These are phyloP conservation scores for Cajanus cajan DNA, from an alignment of 306 rosid genomes.

Conservation along the genomic window DNA sequence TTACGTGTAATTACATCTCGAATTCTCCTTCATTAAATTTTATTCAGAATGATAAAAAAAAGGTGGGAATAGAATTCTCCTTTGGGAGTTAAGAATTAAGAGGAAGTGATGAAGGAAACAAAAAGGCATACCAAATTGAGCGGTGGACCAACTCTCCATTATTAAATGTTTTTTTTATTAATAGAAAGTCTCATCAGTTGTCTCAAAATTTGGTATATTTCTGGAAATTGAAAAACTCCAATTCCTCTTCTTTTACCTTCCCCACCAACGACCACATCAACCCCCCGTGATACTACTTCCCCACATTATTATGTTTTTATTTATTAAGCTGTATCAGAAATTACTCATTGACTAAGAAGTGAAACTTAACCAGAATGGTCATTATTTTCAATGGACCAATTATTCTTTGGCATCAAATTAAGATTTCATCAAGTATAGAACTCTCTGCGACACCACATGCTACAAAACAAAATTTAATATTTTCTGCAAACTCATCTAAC, in stretches of 20 bases:
- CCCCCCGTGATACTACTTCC: neutral
- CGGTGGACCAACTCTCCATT: slow-evolving; percentile 5
- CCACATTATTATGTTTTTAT: too few species aligned
- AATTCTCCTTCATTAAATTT: too few species aligned
- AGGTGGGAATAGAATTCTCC: neutral
- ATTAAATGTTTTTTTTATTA: neutral
- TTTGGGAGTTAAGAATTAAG: neutral
- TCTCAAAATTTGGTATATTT: neutral
- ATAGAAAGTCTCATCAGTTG: neutral
- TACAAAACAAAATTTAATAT: neutral
- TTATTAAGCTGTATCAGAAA: too few species aligned
- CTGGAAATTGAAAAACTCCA: neutral
- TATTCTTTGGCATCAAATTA: neutral
- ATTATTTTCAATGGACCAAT: neutral
- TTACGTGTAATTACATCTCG: too few species aligned
- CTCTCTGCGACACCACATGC: neutral
- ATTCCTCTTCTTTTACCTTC: neutral
- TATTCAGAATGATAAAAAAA: too few species aligned
- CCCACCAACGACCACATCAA: neutral
- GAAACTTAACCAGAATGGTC: neutral
- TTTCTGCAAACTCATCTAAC: neutral
- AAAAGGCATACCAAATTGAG: neutral
- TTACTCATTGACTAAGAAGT: neutral
- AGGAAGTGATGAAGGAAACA: too few species aligned
- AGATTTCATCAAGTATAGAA: neutral